A percentile compares a stretch with the other conserved stretches of the same genome.
Evolutionary conservation across 345 rosid species (phyloP).

Genomic region (Populus tremula): DNA sequence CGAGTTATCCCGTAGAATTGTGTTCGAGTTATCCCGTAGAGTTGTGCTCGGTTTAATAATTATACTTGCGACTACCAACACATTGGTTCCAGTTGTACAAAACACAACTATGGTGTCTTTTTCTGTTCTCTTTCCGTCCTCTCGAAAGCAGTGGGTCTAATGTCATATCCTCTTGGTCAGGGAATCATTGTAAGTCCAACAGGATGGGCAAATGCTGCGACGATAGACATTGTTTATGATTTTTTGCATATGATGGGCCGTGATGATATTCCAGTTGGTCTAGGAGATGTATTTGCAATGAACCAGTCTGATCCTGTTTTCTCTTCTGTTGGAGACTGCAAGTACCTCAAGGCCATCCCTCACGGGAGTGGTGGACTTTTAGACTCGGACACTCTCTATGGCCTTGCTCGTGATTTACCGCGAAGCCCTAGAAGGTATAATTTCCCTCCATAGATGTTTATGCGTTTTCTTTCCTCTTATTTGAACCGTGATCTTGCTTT

Average conservation of each 20-base stretch:
- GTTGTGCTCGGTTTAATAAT: no score
- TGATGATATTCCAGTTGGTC: slow-evolving; percentile 80
- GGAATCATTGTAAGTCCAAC: slow-evolving; percentile 81
- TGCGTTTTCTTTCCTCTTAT: background rate
- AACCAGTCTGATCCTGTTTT: slow-evolving; percentile 58
- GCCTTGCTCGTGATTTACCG: slow-evolving; percentile 74
- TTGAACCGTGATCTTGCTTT: no score
- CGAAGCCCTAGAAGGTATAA: slow-evolving; percentile 79
- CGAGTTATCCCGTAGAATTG: no score
- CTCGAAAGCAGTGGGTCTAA: no score
- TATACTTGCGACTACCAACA: no score
- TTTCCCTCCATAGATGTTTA: background rate
- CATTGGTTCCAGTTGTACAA: no score
- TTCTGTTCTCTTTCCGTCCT: no score
- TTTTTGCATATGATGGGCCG: slow-evolving; percentile 98
- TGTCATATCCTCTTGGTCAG: slow-evolving; percentile 22
- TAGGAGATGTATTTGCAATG: slow-evolving; percentile 61
- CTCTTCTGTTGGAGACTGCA: slow-evolving; percentile 71
- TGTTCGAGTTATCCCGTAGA: no score
- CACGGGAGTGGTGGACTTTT: slow-evolving; percentile 82
- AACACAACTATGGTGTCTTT: no score
- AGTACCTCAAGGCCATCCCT: slow-evolving; percentile 64
- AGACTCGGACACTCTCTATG: slow-evolving; percentile 86
- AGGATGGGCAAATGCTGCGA: slow-evolving; percentile 96
- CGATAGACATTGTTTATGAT: slow-evolving; percentile 77